phyloP scores from a whole-genome alignment of 192 early-diverging fungal genomes.

The Coemansia javaensis region DNA sequence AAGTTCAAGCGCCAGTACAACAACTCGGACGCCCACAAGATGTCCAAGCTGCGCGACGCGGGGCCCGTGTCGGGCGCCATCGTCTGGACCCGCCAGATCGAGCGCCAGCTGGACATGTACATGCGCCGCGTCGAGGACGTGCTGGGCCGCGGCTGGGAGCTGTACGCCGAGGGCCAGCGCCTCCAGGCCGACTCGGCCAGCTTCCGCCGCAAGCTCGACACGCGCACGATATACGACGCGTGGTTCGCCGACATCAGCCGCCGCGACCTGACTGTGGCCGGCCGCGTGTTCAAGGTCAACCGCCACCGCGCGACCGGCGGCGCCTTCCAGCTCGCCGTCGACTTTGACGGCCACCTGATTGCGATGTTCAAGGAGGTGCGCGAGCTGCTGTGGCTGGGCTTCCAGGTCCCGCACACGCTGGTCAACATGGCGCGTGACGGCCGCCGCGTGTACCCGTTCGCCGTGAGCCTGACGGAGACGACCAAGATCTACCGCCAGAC shows the following conservation, averaged over 20 bases:
- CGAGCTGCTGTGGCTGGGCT: conserved; percentile 93
- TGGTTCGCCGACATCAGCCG: conserved; percentile 86
- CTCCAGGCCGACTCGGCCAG: conserved; percentile 80
- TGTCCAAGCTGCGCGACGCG: conserved; percentile 90
- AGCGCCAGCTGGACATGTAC: conserved; percentile 89
- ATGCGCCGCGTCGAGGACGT: conserved; percentile 98
- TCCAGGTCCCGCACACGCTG: conserved; percentile 87
- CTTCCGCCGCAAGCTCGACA: conserved; percentile 94
- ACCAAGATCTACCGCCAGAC: conserved; percentile 90
- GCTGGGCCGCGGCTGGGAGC: conserved; percentile 94
- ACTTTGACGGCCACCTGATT: conserved; percentile 92
- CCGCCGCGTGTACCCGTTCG: conserved; percentile 96
- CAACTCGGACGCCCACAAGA: conserved; percentile 78
- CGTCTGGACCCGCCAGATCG: conserved; percentile 96
- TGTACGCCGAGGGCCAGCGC: conserved; percentile 94
- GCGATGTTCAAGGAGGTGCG: conserved; percentile 99
- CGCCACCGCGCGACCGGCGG: conserved; percentile 71
- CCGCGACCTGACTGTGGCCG: conserved; percentile 76
- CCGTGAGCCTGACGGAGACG: conserved; percentile 93
- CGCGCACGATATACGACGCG: conserved; percentile 80
- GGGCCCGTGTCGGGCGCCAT: conserved; percentile 91
- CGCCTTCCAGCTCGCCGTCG: conserved; percentile 75
- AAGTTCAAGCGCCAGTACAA: conserved; percentile 93
- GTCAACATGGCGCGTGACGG: conserved; percentile 90
- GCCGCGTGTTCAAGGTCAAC: conserved; percentile 86